Evolutionary conservation across 345 rosid genomes (phyloP).

Genomic region (Aethionema arabicum): DNA sequence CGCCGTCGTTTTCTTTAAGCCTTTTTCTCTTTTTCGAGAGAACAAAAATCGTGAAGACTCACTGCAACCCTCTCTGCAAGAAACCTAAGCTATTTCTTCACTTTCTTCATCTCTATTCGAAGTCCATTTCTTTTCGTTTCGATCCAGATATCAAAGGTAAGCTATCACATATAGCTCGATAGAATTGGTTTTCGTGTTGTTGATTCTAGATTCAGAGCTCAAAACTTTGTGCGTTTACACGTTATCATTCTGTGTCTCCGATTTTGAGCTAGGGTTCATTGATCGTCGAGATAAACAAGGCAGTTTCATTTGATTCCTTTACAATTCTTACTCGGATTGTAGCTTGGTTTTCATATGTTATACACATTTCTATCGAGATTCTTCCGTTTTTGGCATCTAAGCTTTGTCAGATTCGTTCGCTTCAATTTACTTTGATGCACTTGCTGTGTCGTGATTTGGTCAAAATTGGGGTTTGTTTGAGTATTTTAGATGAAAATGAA

Average conservation of each 20-base stretch:
- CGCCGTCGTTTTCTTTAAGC: background rate
- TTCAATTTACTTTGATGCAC: conserved; percentile 11
- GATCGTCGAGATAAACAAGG: background rate
- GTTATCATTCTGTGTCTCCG: conserved; percentile 1
- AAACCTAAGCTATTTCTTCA: conserved; percentile 19
- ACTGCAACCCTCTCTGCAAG: conserved; percentile 25
- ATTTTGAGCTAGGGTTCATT: conserved; percentile 5
- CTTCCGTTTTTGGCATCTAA: background rate
- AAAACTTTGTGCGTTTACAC: background rate
- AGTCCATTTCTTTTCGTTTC: conserved; percentile 2
- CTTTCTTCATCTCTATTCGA: conserved; percentile 17
- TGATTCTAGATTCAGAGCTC: background rate
- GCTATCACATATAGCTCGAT: background rate
- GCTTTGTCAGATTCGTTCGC: background rate
- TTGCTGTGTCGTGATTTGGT: background rate
- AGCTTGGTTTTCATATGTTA: background rate
- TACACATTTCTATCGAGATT: background rate
- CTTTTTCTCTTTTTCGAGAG: background rate
- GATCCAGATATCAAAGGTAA: conserved; percentile 27
- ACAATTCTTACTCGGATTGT: background rate
- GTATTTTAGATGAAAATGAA: background rate
- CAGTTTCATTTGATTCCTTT: background rate
- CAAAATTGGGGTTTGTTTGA: no score
- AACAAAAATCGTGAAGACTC: background rate
- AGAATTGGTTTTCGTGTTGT: background rate